Evolutionary conservation across 2,329 filamentous ascomycete genomes (phyloP).

Genomic region (Dothistroma pini): DNA sequence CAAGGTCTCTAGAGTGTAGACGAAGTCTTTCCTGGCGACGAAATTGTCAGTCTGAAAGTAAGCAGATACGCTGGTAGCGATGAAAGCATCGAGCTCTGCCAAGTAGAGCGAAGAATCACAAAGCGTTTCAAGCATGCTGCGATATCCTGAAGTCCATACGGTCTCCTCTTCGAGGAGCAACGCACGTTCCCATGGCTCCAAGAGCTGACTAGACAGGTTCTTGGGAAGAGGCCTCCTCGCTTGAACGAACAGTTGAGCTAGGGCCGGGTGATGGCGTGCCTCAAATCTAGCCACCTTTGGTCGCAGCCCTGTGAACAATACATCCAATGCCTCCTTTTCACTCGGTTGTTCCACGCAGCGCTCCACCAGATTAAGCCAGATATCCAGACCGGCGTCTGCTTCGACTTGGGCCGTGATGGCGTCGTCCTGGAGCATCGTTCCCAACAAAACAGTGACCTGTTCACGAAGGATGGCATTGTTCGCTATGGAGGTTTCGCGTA

Average conservation of each 20-base stretch:
- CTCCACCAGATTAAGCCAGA: constrained; percentile 17
- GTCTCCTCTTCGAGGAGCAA: constrained; percentile 24
- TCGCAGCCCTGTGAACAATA: constrained; percentile 16
- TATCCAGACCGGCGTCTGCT: constrained; percentile 14
- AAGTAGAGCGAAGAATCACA: constrained; percentile 19
- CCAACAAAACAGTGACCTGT: constrained; percentile 19
- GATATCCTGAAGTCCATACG: constrained; percentile 20
- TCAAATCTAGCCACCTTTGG: constrained; percentile 18
- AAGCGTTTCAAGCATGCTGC: constrained; percentile 17
- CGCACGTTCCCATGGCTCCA: constrained; percentile 22
- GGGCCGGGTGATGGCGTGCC: constrained; percentile 19
- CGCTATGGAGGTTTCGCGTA: constrained; percentile 13
- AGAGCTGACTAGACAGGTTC: constrained; percentile 15
- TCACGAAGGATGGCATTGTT: constrained; percentile 23
- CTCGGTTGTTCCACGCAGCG: constrained; percentile 11
- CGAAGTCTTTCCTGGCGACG: constrained; percentile 18
- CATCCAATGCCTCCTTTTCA: constrained; percentile 16
- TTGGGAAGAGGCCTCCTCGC: constrained; percentile 20
- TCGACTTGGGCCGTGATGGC: constrained; percentile 11
- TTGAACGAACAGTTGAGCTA: constrained; percentile 26
- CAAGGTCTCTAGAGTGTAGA: constrained; percentile 16
- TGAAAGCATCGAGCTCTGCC: constrained; percentile 20
- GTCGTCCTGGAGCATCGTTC: constrained; percentile 17
- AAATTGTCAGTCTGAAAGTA: constrained; percentile 22
- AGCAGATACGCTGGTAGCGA: constrained; percentile 20